Evolutionary conservation across 331 rosid genomes (phyloP).

Genomic region (Cydonia oblonga): DNA sequence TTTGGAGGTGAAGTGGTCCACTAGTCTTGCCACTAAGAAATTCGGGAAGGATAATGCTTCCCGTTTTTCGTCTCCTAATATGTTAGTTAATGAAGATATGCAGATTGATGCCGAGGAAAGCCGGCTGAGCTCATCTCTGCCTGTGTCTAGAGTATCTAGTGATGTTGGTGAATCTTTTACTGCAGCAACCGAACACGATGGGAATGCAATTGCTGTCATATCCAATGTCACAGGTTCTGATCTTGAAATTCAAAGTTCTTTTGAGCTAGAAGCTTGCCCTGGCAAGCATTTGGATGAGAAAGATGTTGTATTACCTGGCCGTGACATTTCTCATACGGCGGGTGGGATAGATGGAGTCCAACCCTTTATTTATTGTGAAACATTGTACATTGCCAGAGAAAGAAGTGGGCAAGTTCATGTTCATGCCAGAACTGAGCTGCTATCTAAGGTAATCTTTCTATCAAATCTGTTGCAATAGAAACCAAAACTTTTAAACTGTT

Average conservation of each 20-base stretch:
- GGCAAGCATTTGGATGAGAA: slow-evolving; percentile 21
- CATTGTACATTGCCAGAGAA: slow-evolving; percentile 20
- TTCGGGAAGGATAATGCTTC: slow-evolving; percentile 13
- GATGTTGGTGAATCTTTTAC: slow-evolving; percentile 4
- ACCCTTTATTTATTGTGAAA: slow-evolving; percentile 18
- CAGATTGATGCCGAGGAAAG: slow-evolving; percentile 2
- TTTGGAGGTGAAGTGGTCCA: slow-evolving; percentile 84
- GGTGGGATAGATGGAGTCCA: slow-evolving; percentile 8
- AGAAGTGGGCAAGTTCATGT: slow-evolving; percentile 28
- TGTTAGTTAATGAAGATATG: slow-evolving; percentile 6
- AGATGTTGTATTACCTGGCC: slow-evolving; percentile 9
- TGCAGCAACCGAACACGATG: slow-evolving; percentile 2
- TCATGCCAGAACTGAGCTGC: slow-evolving; percentile 23
- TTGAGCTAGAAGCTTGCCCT: slow-evolving; percentile 7
- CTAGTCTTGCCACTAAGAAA: slow-evolving; percentile 35
- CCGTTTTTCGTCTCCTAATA: slow-evolving; percentile 4
- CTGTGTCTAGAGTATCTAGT: slow-evolving; percentile 9
- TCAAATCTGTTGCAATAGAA: not conserved
- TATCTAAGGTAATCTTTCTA: slow-evolving; percentile 37
- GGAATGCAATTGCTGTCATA: slow-evolving; percentile 4
- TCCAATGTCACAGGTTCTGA: slow-evolving; percentile 10
- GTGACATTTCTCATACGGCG: slow-evolving; percentile 10
- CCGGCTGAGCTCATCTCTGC: slow-evolving; percentile 16
- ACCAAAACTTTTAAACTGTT: not conserved
- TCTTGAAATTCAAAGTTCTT: not conserved